A percentile compares a stretch with the other conserved stretches of the same genome.
These are phyloP conservation scores for Populus hybrid DNA, from an alignment of 441 rosid species.

Conservation along the genomic window DNA sequence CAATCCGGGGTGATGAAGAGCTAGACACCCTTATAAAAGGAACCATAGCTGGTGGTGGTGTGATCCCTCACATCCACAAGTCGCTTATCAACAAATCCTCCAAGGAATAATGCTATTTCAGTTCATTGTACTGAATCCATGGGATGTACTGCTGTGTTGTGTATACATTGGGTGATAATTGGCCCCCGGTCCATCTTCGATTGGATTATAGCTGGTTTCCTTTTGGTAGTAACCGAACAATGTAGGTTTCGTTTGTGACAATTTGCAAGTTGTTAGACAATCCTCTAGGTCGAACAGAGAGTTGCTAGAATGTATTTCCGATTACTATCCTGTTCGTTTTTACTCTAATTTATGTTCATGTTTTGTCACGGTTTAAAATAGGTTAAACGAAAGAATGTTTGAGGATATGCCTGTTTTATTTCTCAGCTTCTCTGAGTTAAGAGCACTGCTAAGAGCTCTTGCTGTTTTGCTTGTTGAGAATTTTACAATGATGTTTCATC, in stretches of 20 bases:
- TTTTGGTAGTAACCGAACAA: conserved; percentile 2
- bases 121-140: neutral
- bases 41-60: conserved; percentile 75
- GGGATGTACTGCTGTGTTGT: neutral
- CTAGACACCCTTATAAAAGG: conserved; percentile 76
- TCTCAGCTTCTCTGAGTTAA: too few relatives aligned
- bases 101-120: conserved; percentile 34
- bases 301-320: neutral
- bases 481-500: neutral
- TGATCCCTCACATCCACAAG: conserved; percentile 77
- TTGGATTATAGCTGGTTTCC: neutral
- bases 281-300: neutral
- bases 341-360: neutral
- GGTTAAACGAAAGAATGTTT: neutral
- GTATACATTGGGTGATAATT: conserved; percentile 4
- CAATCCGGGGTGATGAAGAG: conserved; percentile 77
- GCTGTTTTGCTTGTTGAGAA: neutral
- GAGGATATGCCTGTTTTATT: neutral
- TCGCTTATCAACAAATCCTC: conserved; percentile 73
- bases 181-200: neutral
- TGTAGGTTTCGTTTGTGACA: neutral
- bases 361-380: neutral
- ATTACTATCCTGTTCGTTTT: neutral
- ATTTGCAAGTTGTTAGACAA: neutral
- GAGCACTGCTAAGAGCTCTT: too few relatives aligned